A percentile compares a stretch with the other conserved stretches of the same genome.
phyloP scores from a whole-genome alignment of 495 filamentous ascomycete species.

The Sphaerosporella brunnea region DNA sequence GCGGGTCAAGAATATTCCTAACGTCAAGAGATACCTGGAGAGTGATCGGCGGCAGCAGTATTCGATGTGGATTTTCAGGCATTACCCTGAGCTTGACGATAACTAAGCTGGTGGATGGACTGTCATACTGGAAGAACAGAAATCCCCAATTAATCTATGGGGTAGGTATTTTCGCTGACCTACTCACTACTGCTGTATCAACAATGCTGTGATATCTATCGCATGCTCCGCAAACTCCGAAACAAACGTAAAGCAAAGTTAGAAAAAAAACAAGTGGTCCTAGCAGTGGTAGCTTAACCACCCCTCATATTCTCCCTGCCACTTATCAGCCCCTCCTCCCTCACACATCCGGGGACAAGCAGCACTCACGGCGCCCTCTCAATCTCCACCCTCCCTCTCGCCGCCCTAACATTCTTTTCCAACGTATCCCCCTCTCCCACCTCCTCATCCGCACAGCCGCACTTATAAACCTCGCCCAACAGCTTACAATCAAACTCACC shows the following conservation, averaged over 20 bases:
- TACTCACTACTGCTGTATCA: too few relatives aligned
- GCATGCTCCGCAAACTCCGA: too few relatives aligned
- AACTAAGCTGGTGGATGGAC: background rate
- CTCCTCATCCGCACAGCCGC: conserved; percentile 73
- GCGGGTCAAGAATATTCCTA: conserved; percentile 35
- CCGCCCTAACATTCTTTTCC: conserved; percentile 2
- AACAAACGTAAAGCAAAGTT: background rate
- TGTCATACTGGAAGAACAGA: too few relatives aligned
- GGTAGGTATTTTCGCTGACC: too few relatives aligned
- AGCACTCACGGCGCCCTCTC: conserved; percentile 13
- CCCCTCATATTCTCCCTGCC: conserved; percentile 4
- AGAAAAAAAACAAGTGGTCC: background rate
- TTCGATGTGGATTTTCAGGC: conserved; percentile 38
- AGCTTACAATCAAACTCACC: conserved; percentile 69
- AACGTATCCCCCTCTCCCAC: conserved; percentile 21
- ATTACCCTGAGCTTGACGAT: conserved; percentile 44
- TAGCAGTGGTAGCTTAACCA: background rate
- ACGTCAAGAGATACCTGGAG: conserved; percentile 41
- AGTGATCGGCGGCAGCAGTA: conserved; percentile 41
- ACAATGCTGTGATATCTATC: too few relatives aligned
- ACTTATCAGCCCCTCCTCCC: background rate
- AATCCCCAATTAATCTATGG: too few relatives aligned
- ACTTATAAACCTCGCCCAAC: conserved; percentile 87
- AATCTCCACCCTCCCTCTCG: conserved; percentile 12
- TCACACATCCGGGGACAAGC: background rate